Evolutionary conservation across 2,329 filamentous ascomycete species (phyloP).

Genomic region (Hirsutella rhossiliensis): DNA sequence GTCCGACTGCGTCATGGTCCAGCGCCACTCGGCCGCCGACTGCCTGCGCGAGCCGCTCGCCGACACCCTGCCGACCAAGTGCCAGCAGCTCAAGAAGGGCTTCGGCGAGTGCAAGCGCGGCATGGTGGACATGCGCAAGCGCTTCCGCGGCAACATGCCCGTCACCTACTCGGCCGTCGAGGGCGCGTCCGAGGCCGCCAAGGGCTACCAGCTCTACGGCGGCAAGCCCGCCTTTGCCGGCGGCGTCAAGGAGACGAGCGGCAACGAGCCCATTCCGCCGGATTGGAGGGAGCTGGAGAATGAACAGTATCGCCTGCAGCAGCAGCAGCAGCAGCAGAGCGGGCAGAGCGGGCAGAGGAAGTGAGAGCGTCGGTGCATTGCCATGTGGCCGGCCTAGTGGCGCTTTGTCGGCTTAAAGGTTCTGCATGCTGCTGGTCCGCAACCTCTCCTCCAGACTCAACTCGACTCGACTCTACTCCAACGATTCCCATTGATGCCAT

Average conservation of each 20-base stretch:
- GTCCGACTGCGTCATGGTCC: constrained; percentile 90
- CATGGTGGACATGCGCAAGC: constrained; percentile 97
- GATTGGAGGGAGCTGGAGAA: constrained; percentile 58
- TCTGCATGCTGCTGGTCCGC: no score
- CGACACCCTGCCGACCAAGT: constrained; percentile 73
- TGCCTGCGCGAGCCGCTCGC: constrained; percentile 76
- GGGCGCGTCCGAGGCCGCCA: constrained; percentile 37
- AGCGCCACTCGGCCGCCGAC: constrained; percentile 76
- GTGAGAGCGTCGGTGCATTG: no score
- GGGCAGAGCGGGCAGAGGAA: background rate
- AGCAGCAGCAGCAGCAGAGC: constrained; percentile 15
- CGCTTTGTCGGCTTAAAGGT: no score
- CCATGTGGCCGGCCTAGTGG: no score
- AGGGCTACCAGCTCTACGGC: constrained; percentile 64
- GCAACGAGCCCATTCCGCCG: constrained; percentile 48
- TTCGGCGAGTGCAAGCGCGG: constrained; percentile 94
- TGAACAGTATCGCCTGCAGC: constrained; percentile 36
- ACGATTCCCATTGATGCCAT: no score
- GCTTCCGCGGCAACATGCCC: constrained; percentile 88
- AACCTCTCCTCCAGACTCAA: no score
- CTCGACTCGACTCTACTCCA: no score
- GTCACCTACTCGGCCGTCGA: constrained; percentile 53
- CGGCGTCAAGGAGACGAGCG: constrained; percentile 51
- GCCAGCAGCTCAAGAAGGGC: constrained; percentile 85
- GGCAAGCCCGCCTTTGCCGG: constrained; percentile 59